Evolutionary conservation across 2,329 filamentous ascomycete species (phyloP).

Genomic region (Epichloe brachyelytri): DNA sequence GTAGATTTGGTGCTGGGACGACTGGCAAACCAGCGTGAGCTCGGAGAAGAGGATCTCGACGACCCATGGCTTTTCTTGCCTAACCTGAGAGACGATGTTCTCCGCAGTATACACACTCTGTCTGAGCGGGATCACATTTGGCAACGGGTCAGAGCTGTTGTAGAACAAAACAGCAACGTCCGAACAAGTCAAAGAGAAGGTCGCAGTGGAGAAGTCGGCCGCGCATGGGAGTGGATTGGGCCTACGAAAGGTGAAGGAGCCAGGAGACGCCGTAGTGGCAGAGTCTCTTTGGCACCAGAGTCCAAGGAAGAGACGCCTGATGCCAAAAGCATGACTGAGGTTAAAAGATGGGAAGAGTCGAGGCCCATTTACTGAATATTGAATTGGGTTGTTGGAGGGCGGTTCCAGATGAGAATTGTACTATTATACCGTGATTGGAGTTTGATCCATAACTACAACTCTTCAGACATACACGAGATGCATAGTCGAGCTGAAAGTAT

Average conservation of each 20-base stretch:
- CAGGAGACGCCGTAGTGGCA: slow-evolving; percentile 36
- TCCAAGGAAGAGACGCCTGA: slow-evolving; percentile 22
- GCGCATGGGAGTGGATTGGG: slow-evolving; percentile 60
- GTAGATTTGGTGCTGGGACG: slow-evolving; percentile 77
- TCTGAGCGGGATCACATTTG: slow-evolving; percentile 69
- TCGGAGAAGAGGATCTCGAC: slow-evolving; percentile 53
- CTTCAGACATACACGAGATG: too few species aligned
- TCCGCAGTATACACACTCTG: slow-evolving; percentile 68
- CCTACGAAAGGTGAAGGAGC: slow-evolving; percentile 33
- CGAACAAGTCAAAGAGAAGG: slow-evolving; percentile 59
- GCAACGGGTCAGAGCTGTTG: slow-evolving; percentile 68
- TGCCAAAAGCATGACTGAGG: slow-evolving; percentile 12
- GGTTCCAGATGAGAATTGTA: neutral
- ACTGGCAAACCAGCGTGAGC: slow-evolving; percentile 68
- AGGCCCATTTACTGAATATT: slow-evolving; percentile 26
- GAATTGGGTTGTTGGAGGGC: neutral
- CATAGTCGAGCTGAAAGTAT: too few species aligned
- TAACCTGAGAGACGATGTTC: slow-evolving; percentile 81
- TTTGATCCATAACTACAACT: neutral
- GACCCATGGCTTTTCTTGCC: slow-evolving; percentile 78
- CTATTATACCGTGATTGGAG: neutral
- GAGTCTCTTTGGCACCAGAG: slow-evolving; percentile 34
- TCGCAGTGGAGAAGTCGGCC: slow-evolving; percentile 49
- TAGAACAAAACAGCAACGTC: slow-evolving; percentile 90
- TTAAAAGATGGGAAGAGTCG: slow-evolving; percentile 29